phyloP scores from a whole-genome alignment of 2,329 filamentous ascomycete genomes.

The Claviceps spartinae region DNA sequence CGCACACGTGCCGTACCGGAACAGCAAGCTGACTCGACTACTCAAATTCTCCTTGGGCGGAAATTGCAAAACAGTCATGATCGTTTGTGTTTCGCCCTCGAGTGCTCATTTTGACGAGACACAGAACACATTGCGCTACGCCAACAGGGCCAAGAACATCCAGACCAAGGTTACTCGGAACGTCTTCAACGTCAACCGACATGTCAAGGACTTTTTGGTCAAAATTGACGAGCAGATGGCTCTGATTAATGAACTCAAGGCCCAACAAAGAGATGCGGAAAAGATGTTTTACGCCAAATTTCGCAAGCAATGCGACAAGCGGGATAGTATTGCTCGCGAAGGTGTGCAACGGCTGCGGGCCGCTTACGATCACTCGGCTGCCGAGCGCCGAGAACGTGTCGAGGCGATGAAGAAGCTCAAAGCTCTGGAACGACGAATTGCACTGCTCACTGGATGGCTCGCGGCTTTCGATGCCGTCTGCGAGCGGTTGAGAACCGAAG shows the following conservation, averaged over 20 bases:
- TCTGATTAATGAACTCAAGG: conserved; percentile 91
- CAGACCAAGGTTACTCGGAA: conserved; percentile 99
- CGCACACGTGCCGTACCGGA: conserved; percentile 92
- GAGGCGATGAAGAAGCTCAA: conserved; percentile 70
- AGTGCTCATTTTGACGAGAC: conserved; percentile 97
- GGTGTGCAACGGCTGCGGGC: conserved; percentile 65
- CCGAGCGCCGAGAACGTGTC: conserved; percentile 67
- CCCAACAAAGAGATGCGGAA: conserved; percentile 83
- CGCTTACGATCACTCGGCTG: conserved; percentile 68
- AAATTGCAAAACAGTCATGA: conserved; percentile 99
- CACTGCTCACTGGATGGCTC: conserved; percentile 81
- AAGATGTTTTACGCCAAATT: conserved; percentile 74
- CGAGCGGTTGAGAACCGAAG: conserved; percentile 37
- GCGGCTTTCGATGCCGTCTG: conserved; percentile 78
- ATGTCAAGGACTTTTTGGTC: conserved; percentile 97
- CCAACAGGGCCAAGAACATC: conserved; percentile 97
- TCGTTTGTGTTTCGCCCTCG: conserved; percentile 93
- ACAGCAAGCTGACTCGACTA: conserved; percentile 89
- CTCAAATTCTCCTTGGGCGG: conserved; percentile 95
- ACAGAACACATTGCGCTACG: conserved; percentile 93
- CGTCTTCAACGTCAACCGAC: conserved; percentile 96
- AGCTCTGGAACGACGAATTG: conserved; percentile 72
- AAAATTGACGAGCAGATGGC: conserved; percentile 98
- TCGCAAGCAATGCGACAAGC: conserved; percentile 78
- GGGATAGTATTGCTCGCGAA: conserved; percentile 61